Evolutionary conservation across 73 alveolate species (phyloP).

Genomic region (Paramecium pentaurelia): DNA sequence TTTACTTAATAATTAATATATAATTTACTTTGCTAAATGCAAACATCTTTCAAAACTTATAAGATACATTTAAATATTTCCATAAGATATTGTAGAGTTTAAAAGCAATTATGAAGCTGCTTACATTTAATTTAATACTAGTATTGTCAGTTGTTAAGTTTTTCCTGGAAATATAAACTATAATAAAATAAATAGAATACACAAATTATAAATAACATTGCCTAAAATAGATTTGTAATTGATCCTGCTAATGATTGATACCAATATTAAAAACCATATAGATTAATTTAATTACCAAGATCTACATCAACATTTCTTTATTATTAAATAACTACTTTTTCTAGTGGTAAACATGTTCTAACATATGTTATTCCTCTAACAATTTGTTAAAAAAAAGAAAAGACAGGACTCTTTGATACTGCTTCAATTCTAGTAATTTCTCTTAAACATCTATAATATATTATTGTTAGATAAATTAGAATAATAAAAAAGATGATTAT

Average conservation of each 20-base stretch:
- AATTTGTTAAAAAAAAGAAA: background rate
- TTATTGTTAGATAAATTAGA: background rate
- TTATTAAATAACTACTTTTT: background rate
- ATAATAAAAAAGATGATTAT: background rate
- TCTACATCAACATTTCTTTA: background rate
- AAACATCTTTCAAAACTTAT: background rate
- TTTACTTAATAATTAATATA: background rate
- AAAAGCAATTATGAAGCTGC: background rate
- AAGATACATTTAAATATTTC: background rate
- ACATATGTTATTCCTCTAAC: background rate
- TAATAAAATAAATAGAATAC: background rate
- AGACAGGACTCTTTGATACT: background rate
- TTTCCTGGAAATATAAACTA: background rate
- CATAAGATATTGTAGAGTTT: background rate
- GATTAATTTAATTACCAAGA: background rate
- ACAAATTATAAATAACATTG: background rate
- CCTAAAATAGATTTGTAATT: background rate
- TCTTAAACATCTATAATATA: background rate
- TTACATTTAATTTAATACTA: background rate
- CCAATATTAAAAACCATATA: background rate
- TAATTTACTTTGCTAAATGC: background rate
- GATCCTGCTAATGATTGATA: background rate
- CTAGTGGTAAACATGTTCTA: background rate
- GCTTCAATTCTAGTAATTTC: background rate
- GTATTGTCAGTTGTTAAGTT: background rate